Conservation (phyloP, 257 asterid genomes). For the Solanum sejunctum region DNA sequence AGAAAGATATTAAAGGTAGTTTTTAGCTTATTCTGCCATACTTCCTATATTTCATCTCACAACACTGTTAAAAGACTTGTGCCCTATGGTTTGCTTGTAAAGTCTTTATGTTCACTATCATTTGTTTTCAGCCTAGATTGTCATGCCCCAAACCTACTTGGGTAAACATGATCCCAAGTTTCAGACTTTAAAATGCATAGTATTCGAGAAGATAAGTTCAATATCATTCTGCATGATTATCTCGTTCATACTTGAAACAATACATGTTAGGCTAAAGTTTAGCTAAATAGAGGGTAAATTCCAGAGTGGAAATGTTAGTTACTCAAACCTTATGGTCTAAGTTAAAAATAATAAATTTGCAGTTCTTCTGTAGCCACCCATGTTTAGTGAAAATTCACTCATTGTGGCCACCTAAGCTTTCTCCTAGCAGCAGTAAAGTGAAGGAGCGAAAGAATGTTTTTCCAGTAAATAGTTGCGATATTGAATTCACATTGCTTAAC, state of each 20-base stretch:
- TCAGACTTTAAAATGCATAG: background rate
- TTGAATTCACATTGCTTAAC: background rate
- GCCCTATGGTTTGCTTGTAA: background rate
- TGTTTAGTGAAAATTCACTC: background rate
- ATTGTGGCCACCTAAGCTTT: background rate
- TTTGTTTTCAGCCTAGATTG: background rate
- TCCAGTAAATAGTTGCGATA: background rate
- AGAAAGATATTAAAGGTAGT: conserved; percentile 55
- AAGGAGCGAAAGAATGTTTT: background rate
- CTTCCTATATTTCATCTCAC: no score
- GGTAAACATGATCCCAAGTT: background rate
- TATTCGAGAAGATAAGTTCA: background rate
- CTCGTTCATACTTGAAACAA: no score
- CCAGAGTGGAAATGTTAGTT: background rate
- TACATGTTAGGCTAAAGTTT: background rate
- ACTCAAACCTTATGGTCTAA: background rate
- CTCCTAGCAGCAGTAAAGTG: background rate
- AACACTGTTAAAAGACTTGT: no score
- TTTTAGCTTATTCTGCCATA: background rate
- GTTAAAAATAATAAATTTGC: background rate
- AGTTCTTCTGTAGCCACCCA: background rate
- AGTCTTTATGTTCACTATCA: background rate
- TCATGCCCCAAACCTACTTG: background rate
- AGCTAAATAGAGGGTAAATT: background rate
- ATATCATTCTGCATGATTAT: background rate